Base-by-base conservation (phyloP, 192 early-diverging fungal species). In the Coemansia sp. region DNA sequence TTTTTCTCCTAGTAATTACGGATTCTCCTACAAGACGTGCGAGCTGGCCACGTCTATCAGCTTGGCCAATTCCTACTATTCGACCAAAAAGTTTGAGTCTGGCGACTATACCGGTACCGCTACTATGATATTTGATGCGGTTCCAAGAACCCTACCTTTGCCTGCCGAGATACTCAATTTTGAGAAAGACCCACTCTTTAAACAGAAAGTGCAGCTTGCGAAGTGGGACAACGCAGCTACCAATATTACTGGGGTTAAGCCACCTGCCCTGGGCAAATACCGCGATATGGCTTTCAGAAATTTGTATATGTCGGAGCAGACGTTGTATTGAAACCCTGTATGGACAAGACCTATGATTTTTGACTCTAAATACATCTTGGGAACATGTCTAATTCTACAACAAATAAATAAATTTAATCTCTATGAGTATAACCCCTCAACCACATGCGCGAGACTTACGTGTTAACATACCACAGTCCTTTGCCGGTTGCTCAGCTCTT, bases 151-250 rank as follows among this genome's bases (percentile, higher is more conserved):
- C 27, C 27, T 27, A 27, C 27, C 27, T 59, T 71, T 84, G n/a
- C 33, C 66, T 0, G 76, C 86, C 3, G 78, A 89, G 20, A 79
- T 76, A 20, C 55, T 31, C 22, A 75, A 38, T 6, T 89, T 89
- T 63, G 83, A 87, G 62, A 68, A 47, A 10, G 88, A 89, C 40
- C 85, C 86, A 15, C 69, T 87, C 16, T 89, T 81, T 51, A 71
- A 86, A 36, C 44, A 78, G 27, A 89, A 87, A 51, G 80, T 89
- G 40, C 84, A 87, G 62, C 71, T 89, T 60, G 77, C 86, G 40
- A 79, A 73, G 54, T 89, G 86, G 88, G 88, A 89, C 66, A 86
- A 89, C 57, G 82, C 80, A 10, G 36, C 36, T 9, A 75, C 88
- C 36, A 89, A 88, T 47, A 59, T 82, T 1, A 77, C 85, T 10